Conservation (phyloP, 805 yeast genomes). For the Candida patagonica region DNA sequence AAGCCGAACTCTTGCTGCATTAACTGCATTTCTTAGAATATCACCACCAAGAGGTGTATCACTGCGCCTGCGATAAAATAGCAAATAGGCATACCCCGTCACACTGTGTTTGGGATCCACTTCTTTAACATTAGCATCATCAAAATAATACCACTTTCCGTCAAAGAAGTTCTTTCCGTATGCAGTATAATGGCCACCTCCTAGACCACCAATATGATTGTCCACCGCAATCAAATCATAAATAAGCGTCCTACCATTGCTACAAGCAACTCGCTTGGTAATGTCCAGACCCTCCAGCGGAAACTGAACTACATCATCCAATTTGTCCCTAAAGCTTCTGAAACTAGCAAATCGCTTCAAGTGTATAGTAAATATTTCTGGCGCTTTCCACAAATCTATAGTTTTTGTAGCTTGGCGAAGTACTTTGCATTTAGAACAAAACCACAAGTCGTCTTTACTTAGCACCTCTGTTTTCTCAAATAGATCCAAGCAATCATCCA, state of each 20-base stretch:
- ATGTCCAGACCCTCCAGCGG: conserved; percentile 80
- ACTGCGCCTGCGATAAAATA: conserved; percentile 61
- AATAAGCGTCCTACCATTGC: conserved; percentile 27
- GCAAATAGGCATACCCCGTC: conserved; percentile 73
- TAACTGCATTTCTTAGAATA: conserved; percentile 11
- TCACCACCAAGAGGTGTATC: conserved; percentile 19
- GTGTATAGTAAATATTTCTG: conserved; percentile 84
- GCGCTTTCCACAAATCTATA: conserved; percentile 87
- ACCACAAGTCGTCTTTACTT: conserved; percentile 88
- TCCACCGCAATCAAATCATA: conserved; percentile 91
- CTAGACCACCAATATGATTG: conserved; percentile 91
- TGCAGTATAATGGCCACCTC: conserved; percentile 97
- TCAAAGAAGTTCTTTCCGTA: conserved; percentile 73
- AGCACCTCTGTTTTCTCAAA: conserved; percentile 78
- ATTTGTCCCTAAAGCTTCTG: conserved; percentile 79
- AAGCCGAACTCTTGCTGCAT: conserved; percentile 5
- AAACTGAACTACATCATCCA: conserved; percentile 74
- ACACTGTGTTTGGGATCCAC: conserved; percentile 46
- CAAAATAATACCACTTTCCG: conserved; percentile 77
- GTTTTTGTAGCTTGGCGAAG: conserved; percentile 87
- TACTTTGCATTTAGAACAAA: conserved; percentile 81
- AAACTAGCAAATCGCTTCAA: conserved; percentile 83
- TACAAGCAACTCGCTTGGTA: conserved; percentile 39
- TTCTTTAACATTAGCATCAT: conserved; percentile 47
- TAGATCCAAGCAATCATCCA: conserved; percentile 64